These are phyloP conservation scores for Triadica sebifera DNA, from an alignment of 345 rosid species.

Conservation along the genomic window DNA sequence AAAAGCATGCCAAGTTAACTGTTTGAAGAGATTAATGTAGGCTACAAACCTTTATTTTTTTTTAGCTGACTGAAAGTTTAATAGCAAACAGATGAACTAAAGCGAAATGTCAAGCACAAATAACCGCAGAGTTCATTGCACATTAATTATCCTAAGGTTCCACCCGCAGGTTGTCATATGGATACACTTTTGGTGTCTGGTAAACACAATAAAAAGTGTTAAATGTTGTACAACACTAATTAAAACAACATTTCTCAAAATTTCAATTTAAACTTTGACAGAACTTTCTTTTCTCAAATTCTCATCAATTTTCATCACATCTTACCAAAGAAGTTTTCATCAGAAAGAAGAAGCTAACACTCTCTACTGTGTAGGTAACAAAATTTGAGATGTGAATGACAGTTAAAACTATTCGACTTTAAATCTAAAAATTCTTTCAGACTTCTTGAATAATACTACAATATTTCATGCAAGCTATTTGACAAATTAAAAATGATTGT, in stretches of 20 bases:
- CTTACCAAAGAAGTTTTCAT: background rate
- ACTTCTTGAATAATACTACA: background rate
- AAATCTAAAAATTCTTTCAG: background rate
- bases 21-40: constrained; percentile 16
- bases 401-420: background rate
- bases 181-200: constrained; percentile 88
- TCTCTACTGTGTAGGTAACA: background rate
- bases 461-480: background rate
- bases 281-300: background rate
- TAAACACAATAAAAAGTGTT: constrained; percentile 11
- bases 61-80: constrained; percentile 5
- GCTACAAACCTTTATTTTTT: constrained; percentile 29
- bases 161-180: constrained; percentile 87
- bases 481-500: background rate
- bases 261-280: background rate
- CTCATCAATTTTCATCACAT: background rate
- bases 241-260: background rate
- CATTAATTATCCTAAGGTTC: constrained; percentile 43
- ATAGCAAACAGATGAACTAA: constrained; percentile 12
- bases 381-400: background rate
- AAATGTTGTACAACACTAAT: background rate
- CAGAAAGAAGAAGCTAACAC: background rate
- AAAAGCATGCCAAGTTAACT: constrained; percentile 15
- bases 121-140: constrained; percentile 10
- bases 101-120: constrained; percentile 4